A percentile compares a stretch with the other conserved stretches of the same genome.
phyloP scores from a whole-genome alignment of 176 grass and related monocot species.

The Otatea glauca region DNA sequence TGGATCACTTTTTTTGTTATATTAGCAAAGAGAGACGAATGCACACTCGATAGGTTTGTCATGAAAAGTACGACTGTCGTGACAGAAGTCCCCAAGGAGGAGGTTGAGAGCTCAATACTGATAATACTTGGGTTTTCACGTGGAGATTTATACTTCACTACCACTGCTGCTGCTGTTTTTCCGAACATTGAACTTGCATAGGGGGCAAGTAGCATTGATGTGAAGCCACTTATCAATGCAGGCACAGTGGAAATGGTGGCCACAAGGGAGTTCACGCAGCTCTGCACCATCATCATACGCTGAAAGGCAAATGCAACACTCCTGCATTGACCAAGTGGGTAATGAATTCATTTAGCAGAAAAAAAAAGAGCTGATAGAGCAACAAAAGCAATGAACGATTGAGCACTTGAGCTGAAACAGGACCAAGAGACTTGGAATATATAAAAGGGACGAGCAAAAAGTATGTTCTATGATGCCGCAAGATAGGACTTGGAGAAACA shows the following conservation, averaged over 20 bases:
- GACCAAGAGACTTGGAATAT: neutral
- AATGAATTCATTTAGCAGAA: neutral
- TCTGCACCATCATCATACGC: constrained; percentile 68
- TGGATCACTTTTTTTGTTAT: constrained; percentile 11
- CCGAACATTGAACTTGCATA: constrained; percentile 79
- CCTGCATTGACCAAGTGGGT: constrained; percentile 42
- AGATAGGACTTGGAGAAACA: neutral
- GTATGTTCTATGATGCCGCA: neutral
- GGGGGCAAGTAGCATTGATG: constrained; percentile 76
- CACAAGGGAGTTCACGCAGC: constrained; percentile 71
- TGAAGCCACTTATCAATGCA: constrained; percentile 80
- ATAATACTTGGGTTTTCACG: neutral
- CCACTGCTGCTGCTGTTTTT: constrained; percentile 63
- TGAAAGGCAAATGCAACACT: constrained; percentile 76
- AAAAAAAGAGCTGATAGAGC: neutral
- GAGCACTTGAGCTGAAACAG: neutral
- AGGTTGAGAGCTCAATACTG: neutral
- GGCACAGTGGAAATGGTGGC: constrained; percentile 71
- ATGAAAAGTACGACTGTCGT: constrained; percentile 20
- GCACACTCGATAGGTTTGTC: neutral
- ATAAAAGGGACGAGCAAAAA: neutral
- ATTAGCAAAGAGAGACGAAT: neutral
- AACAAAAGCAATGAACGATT: neutral
- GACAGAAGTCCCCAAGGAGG: neutral
- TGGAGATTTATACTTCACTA: constrained; percentile 56